phyloP scores from a whole-genome alignment of 1,284 basidiomycete genomes.

The Sanghuangporus weigelae region DNA sequence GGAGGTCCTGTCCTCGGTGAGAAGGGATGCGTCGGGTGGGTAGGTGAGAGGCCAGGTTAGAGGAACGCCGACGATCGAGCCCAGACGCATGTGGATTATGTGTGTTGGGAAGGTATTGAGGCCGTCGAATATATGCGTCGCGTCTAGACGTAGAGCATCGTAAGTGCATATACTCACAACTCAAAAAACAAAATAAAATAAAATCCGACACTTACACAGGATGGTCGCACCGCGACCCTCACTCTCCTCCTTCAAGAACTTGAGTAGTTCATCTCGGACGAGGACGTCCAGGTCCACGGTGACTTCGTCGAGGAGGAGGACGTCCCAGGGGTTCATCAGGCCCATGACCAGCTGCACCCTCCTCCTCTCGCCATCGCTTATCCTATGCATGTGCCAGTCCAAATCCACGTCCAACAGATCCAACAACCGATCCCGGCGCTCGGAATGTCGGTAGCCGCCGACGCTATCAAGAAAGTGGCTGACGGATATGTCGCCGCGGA shows the following conservation, averaged over 20 bases:
- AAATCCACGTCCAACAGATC: constrained; percentile 93
- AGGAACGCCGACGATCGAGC: constrained; percentile 62
- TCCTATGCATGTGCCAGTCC: constrained; percentile 89
- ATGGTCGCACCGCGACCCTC: constrained; percentile 82
- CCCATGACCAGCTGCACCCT: constrained; percentile 96
- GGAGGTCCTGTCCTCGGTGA: neutral
- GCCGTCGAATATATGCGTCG: constrained; percentile 95
- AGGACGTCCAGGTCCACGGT: constrained; percentile 99
- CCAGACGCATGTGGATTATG: constrained; percentile 84
- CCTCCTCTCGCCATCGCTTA: constrained; percentile 94
- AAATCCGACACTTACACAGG: constrained; percentile 55
- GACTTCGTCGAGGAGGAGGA: constrained; percentile 93
- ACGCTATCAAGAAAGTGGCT: constrained; percentile 91
- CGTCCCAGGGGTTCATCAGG: constrained; percentile 93
- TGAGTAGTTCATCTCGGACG: constrained; percentile 87
- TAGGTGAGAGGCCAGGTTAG: constrained; percentile 50
- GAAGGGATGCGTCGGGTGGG: constrained; percentile 1
- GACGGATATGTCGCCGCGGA: constrained; percentile 86
- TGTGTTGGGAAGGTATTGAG: constrained; percentile 84
- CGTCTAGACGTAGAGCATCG: constrained; percentile 47
- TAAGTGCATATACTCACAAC: constrained; percentile 1
- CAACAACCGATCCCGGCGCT: constrained; percentile 79
- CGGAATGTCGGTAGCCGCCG: constrained; percentile 92
- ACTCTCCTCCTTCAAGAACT: constrained; percentile 84
- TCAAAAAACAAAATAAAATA: too few relatives aligned